Conservation (phyloP, 371 early-diverging fungal species). For the Rhizopus delemar region DNA sequence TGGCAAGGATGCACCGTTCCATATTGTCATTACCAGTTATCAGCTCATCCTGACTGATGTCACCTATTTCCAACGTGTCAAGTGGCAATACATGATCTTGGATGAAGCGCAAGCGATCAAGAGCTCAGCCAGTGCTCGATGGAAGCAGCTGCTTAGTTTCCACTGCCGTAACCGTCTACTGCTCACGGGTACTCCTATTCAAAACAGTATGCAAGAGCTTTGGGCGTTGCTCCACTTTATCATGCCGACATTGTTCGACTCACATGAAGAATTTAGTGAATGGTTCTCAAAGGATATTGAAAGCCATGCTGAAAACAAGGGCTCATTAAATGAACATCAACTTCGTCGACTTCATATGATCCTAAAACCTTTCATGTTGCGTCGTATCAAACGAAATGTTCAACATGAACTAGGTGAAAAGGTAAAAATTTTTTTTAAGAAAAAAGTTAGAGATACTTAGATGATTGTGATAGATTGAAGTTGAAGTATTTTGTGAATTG, state of each 20-base stretch:
- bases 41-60: constrained; percentile 91
- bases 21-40: constrained; percentile 94
- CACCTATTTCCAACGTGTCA: constrained; percentile 82
- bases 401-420: constrained; percentile 94
- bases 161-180: constrained; percentile 91
- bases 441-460: neutral
- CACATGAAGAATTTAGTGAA: constrained; percentile 92
- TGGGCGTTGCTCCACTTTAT: constrained; percentile 98
- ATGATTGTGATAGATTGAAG: constrained; percentile 60
- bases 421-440: constrained; percentile 27
- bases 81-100: constrained; percentile 98
- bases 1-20: constrained; percentile 84
- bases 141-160: constrained; percentile 93
- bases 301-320: constrained; percentile 85
- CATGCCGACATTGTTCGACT: constrained; percentile 97
- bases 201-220: constrained; percentile 92
- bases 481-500: constrained; percentile 82
- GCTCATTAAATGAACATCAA: constrained; percentile 86
- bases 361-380: constrained; percentile 98
- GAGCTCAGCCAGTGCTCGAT: constrained; percentile 84
- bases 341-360: constrained; percentile 93
- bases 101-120: constrained; percentile 99
- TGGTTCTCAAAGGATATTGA: constrained; percentile 97
- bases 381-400: constrained; percentile 96
- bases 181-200: constrained; percentile 97